These are phyloP conservation scores for Septoria petroselini DNA, from an alignment of 2,329 filamentous ascomycete genomes.

Conservation along the genomic window DNA sequence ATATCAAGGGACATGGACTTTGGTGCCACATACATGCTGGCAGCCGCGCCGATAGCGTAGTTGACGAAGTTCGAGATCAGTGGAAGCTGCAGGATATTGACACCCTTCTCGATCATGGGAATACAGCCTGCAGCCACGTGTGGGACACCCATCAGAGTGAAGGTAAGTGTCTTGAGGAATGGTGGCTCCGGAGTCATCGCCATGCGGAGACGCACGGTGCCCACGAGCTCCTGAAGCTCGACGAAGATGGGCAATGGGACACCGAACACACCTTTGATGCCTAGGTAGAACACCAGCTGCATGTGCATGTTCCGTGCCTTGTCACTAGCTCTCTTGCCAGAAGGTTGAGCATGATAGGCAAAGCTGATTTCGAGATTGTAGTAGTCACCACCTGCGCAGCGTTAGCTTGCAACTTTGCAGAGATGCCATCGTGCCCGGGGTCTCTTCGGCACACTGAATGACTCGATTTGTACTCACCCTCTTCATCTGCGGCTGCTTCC, in stretches of 20 bases:
- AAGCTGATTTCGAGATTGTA: slow-evolving; percentile 91
- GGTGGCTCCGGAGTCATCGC: slow-evolving; percentile 87
- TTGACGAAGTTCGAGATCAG: slow-evolving; percentile 96
- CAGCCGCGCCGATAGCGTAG: slow-evolving; percentile 83
- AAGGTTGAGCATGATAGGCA: slow-evolving; percentile 84
- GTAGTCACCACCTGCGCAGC: slow-evolving; percentile 61
- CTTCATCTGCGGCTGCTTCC: slow-evolving; percentile 82
- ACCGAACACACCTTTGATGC: slow-evolving; percentile 82
- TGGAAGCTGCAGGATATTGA: slow-evolving; percentile 87
- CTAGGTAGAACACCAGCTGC: slow-evolving; percentile 91
- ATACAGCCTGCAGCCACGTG: slow-evolving; percentile 86
- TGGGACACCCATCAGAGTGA: slow-evolving; percentile 90
- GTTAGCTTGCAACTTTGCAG: neutral
- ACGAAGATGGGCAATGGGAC: slow-evolving; percentile 85
- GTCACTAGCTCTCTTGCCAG: slow-evolving; percentile 64
- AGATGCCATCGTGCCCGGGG: neutral
- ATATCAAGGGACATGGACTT: slow-evolving; percentile 86
- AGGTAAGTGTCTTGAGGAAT: slow-evolving; percentile 85
- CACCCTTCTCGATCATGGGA: slow-evolving; percentile 85
- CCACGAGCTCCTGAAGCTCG: slow-evolving; percentile 85
- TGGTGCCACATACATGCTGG: slow-evolving; percentile 88
- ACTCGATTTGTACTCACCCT: slow-evolving; percentile 51
- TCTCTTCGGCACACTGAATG: neutral
- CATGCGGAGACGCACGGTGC: slow-evolving; percentile 76
- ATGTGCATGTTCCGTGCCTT: slow-evolving; percentile 93